These are phyloP conservation scores for Fusarium abutilonis DNA, from an alignment of 2,329 filamentous ascomycete genomes.

Conservation along the genomic window DNA sequence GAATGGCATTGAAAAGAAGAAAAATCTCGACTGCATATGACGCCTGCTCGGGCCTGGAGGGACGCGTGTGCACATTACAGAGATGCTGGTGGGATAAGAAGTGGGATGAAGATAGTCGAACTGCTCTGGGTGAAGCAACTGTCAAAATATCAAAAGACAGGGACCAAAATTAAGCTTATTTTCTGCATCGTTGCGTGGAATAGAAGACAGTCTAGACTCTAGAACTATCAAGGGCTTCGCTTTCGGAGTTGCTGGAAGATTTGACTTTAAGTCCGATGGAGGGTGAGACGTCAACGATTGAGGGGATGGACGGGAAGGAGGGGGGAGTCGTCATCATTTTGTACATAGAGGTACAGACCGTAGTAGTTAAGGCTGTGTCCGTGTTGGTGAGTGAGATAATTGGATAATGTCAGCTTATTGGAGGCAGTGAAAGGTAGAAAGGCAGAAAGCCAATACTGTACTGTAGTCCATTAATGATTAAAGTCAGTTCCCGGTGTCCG, in stretches of 20 bases:
- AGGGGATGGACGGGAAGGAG: too few relatives aligned
- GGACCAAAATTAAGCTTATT: constrained; percentile 14
- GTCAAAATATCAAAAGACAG: neutral
- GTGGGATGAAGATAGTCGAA: constrained; percentile 18
- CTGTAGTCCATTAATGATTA: neutral
- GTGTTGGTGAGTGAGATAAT: too few relatives aligned
- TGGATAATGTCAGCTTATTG: neutral
- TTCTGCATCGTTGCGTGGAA: constrained; percentile 1
- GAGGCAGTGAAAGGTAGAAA: too few relatives aligned
- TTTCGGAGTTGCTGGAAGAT: neutral
- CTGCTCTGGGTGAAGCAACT: neutral
- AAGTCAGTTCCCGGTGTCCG: neutral
- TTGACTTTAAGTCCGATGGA: too few relatives aligned
- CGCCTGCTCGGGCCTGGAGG: neutral
- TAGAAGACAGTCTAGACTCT: constrained; percentile 2
- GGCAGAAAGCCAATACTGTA: neutral
- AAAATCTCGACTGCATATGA: neutral
- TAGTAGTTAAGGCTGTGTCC: too few relatives aligned
- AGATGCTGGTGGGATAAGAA: constrained; percentile 19
- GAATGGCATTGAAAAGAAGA: neutral
- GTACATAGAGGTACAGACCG: too few relatives aligned
- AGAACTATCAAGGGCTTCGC: neutral
- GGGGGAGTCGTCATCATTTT: too few relatives aligned
- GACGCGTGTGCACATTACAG: constrained; percentile 16
- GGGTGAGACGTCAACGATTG: too few relatives aligned